Evolutionary conservation across 805 yeast species (phyloP).

Genomic region (Alloascoidea hylecoeti): DNA sequence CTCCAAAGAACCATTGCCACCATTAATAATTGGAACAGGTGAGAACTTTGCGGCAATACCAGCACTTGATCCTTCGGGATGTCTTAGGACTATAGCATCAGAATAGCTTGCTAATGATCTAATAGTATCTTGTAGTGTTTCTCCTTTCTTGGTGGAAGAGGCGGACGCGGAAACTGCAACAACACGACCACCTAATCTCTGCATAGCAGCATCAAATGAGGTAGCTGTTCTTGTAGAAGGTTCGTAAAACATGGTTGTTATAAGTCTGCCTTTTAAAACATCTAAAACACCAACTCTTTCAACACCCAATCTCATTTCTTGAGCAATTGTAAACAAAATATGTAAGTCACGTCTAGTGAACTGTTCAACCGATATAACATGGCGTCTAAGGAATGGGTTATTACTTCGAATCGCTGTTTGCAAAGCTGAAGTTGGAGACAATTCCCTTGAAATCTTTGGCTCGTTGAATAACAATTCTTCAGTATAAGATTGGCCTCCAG

Average conservation of each 20-base stretch:
- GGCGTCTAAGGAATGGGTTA: slow-evolving; percentile 84
- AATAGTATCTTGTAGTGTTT: slow-evolving; percentile 91
- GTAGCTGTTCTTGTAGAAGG: slow-evolving; percentile 96
- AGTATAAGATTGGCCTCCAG: slow-evolving; percentile 56
- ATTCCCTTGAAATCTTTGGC: slow-evolving; percentile 58
- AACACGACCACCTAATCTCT: slow-evolving; percentile 96
- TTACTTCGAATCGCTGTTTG: slow-evolving; percentile 61
- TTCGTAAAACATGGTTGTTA: slow-evolving; percentile 94
- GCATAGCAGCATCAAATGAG: slow-evolving; percentile 99
- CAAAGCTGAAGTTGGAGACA: slow-evolving; percentile 70
- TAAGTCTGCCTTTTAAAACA: slow-evolving; percentile 75
- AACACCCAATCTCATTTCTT: slow-evolving; percentile 93
- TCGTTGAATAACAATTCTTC: no score
- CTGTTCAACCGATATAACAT: slow-evolving; percentile 79
- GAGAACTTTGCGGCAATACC: slow-evolving; percentile 92
- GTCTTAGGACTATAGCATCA: slow-evolving; percentile 95
- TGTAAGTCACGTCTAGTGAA: slow-evolving; percentile 83
- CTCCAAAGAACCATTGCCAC: slow-evolving; percentile 96
- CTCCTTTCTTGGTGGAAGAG: slow-evolving; percentile 97
- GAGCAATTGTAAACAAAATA: slow-evolving; percentile 89
- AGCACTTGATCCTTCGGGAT: slow-evolving; percentile 86
- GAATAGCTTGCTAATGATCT: slow-evolving; percentile 91
- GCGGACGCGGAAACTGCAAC: slow-evolving; percentile 73
- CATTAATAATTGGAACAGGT: slow-evolving; percentile 93
- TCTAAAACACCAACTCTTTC: slow-evolving; percentile 94